phyloP scores from a whole-genome alignment of 352 stramenopile species.

The Hyaloperonospora arabidopsidis region DNA sequence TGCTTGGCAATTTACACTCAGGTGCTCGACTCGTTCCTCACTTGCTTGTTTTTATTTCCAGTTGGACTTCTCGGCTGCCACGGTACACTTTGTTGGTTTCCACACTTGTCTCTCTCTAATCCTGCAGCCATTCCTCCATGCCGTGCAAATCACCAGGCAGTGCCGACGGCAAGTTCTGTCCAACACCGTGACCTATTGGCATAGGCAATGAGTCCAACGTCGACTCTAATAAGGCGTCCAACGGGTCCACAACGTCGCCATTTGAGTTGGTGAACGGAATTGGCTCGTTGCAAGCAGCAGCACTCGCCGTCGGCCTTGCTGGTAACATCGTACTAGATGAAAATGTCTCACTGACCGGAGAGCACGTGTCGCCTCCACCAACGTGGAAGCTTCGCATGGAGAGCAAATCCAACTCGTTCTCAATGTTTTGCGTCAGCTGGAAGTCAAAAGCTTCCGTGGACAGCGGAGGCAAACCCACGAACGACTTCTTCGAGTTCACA shows the following conservation, averaged over 20 bases:
- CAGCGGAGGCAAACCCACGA: constrained; percentile 46
- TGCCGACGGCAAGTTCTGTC: constrained; percentile 36
- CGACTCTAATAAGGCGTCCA: constrained; percentile 48
- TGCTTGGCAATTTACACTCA: constrained; percentile 11
- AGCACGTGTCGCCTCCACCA: constrained; percentile 10
- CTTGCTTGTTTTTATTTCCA: constrained; percentile 15
- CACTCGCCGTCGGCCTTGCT: constrained; percentile 6
- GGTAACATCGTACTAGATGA: constrained; percentile 9
- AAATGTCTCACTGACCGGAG: constrained; percentile 14
- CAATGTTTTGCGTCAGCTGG: constrained; percentile 70
- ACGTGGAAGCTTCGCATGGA: constrained; percentile 58
- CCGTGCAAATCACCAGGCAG: constrained; percentile 63
- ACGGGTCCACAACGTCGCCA: constrained; percentile 36
- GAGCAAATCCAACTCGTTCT: constrained; percentile 70
- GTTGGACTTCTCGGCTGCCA: constrained; percentile 1
- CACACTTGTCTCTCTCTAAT: constrained; percentile 33
- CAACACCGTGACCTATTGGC: constrained; percentile 55
- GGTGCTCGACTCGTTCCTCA: constrained; percentile 6
- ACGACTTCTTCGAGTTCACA: constrained; percentile 55
- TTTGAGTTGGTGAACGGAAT: constrained; percentile 35
- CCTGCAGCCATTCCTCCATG: constrained; percentile 76
- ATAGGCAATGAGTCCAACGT: constrained; percentile 53
- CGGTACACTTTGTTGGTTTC: not conserved
- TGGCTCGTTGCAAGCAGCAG: constrained; percentile 23
- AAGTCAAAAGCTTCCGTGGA: constrained; percentile 64